Evolutionary conservation across 2,329 filamentous ascomycete genomes (phyloP), one percentile per base, ranked within the genome.

Genomic region (Hirsutella rhossiliensis): DNA sequence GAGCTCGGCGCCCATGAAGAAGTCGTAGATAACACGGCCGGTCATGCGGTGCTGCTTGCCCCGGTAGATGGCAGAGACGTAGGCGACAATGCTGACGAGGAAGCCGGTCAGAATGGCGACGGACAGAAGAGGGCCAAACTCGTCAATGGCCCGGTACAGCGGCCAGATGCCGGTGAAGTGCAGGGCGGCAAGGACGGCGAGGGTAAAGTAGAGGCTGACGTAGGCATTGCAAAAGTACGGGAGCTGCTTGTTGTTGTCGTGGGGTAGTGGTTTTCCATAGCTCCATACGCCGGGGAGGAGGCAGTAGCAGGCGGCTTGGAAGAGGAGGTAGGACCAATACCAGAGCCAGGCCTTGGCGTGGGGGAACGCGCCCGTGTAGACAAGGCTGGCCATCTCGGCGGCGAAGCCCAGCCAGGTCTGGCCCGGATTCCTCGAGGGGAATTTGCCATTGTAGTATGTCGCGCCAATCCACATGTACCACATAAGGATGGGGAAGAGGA

Each of bases 391-490:
- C 61, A 97, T 64, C 52, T 94, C 81, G 46, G 71, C 64, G 44
- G 76, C 71, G 60, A 96, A 97, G 17, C 90, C 80, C 12, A 58
- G 52, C 60, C 78, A 77, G 53, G 72, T 80, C 69, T 94, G 75
- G 37, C 76, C 84, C 38, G 76, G 61, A 2, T 67, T 66, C 1
- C 79, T 84, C 38, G 69, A 66, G 15, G 92, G 92, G 42, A 94
- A 72, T 50, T 84, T 80, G 54, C 90, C 90, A 59, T 87, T 71
- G 67, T 96, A 98, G 68, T 90, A 95, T 41, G 82, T 89, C 30
- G 90, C 85, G 42, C 92, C 92, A 63, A 94, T 82, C 89, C 89
- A 97, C 89, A 98, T 95, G 69, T 96, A 97, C 76, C 87, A 96
- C 90, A 97, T 97, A 55, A 98, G 75, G 32, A 82, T 49, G n/a